Conservation (phyloP, 176 grass and related monocot species). For the Aegilops bicornis region DNA sequence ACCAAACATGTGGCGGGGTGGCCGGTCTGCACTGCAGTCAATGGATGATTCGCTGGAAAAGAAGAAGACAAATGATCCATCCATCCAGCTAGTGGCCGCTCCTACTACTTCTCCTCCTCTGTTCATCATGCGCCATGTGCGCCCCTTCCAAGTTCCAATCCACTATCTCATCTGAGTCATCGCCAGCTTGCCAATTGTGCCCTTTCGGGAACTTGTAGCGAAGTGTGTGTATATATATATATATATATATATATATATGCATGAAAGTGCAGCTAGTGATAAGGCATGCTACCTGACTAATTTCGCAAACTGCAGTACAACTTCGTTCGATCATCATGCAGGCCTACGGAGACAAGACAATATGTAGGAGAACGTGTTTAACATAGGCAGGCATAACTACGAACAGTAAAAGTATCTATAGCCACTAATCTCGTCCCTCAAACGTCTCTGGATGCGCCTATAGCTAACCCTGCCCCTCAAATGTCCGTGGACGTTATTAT, state of each 20-base stretch:
- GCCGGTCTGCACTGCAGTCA: neutral
- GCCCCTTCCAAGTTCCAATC: neutral
- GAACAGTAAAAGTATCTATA: neutral
- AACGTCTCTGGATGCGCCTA: too few relatives aligned
- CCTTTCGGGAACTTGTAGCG: conserved; percentile 16
- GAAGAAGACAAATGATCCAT: neutral
- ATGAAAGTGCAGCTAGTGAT: neutral
- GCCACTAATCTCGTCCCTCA: too few relatives aligned
- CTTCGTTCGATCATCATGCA: neutral
- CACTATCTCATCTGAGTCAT: neutral
- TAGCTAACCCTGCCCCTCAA: too few relatives aligned
- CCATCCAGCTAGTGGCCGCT: neutral
- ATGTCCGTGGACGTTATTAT: too few relatives aligned
- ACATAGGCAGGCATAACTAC: neutral
- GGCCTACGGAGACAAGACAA: neutral
- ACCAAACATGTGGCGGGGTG: conserved; percentile 28
- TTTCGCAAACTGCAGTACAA: neutral
- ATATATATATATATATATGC: neutral
- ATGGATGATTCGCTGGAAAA: conserved; percentile 21
- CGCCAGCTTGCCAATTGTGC: neutral
- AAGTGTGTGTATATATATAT: neutral
- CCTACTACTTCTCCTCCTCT: neutral
- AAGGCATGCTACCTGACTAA: neutral
- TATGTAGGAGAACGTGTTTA: neutral
- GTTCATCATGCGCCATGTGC: conserved; percentile 5